These are phyloP conservation scores for Malbranchea zuffiana DNA, from an alignment of 2,329 filamentous ascomycete genomes.

Conservation along the genomic window DNA sequence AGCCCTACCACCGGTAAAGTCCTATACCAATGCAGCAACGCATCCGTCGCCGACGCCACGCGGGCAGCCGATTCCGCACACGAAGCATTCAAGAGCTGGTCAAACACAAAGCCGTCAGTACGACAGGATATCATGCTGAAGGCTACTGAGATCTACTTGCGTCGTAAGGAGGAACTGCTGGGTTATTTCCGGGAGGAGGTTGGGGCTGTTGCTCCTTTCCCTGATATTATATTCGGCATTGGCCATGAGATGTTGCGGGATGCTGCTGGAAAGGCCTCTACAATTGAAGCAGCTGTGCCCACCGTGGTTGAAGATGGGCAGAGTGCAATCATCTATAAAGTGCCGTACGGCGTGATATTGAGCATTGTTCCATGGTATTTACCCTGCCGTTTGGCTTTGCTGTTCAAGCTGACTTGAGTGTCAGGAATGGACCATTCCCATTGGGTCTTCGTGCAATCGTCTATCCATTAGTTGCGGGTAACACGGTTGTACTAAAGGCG, in stretches of 20 bases:
- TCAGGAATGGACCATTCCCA: constrained; percentile 45
- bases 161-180: constrained; percentile 49
- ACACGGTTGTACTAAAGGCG: constrained; percentile 63
- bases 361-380: constrained; percentile 69
- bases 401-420: not conserved
- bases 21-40: constrained; percentile 46
- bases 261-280: constrained; percentile 41
- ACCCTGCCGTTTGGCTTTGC: constrained; percentile 1
- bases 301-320: constrained; percentile 39
- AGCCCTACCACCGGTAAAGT: constrained; percentile 46
- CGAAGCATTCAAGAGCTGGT: constrained; percentile 61
- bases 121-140: constrained; percentile 52
- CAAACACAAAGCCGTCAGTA: constrained; percentile 46
- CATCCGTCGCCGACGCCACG: constrained; percentile 45
- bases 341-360: constrained; percentile 69
- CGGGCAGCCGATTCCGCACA: constrained; percentile 51
- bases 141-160: constrained; percentile 52
- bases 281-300: constrained; percentile 41
- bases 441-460: constrained; percentile 42
- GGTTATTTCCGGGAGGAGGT: constrained; percentile 51
- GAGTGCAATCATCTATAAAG: constrained; percentile 56
- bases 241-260: constrained; percentile 36
- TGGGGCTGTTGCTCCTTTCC: constrained; percentile 34
- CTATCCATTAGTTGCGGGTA: constrained; percentile 59
- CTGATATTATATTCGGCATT: constrained; percentile 26